Conservation (phyloP, 345 rosid genomes). For the Bruguiera sexangula region DNA sequence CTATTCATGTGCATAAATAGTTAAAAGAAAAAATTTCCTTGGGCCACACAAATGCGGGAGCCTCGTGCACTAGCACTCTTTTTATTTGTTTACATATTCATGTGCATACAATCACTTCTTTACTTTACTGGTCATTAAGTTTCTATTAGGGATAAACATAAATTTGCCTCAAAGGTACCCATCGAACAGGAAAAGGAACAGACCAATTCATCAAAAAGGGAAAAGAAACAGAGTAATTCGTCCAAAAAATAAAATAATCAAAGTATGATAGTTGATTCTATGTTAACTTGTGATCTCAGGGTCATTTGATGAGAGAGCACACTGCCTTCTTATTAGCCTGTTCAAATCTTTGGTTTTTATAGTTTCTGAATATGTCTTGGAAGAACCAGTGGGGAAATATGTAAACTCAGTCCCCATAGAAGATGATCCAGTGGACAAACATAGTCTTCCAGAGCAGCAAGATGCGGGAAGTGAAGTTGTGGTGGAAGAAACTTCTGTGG, state of each 20-base stretch:
- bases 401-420: constrained; percentile 60
- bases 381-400: constrained; percentile 76
- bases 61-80: too few species aligned
- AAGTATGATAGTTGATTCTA: too few species aligned
- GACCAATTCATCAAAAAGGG: too few species aligned
- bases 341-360: constrained; percentile 24
- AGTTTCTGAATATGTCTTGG: constrained; percentile 71
- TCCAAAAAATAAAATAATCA: too few species aligned
- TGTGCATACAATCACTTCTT: too few species aligned
- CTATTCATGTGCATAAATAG: too few species aligned
- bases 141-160: neutral
- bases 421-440: constrained; percentile 65
- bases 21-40: too few species aligned
- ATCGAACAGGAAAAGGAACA: neutral
- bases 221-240: too few species aligned
- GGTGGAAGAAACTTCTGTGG: constrained; percentile 60
- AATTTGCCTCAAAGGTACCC: neutral
- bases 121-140: neutral
- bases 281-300: neutral
- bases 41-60: too few species aligned
- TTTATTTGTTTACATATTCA: too few species aligned
- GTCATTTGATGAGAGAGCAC: neutral
- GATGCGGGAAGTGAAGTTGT: constrained; percentile 54
- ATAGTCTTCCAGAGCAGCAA: constrained; percentile 62
- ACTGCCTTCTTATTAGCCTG: neutral